Percentiles rank a stretch among this genome's conserved stretches.
Evolutionary conservation across 164 flowering plant species (phyloP).

Genomic region (Nymphaea thermarum): DNA sequence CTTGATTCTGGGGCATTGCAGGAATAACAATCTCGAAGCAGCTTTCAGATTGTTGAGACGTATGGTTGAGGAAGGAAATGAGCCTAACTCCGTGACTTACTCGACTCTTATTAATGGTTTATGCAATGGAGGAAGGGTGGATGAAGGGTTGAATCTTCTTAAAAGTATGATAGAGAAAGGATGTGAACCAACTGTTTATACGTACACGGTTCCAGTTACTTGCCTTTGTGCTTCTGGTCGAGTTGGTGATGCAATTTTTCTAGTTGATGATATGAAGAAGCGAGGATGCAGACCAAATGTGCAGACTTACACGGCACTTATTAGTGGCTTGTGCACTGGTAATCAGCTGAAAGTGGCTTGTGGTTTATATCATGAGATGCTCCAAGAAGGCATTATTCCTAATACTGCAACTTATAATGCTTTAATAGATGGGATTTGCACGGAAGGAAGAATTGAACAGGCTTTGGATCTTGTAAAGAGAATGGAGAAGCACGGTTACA

Average conservation of each 20-base stretch:
- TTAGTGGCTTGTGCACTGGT: conserved; percentile 43
- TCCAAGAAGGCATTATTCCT: conserved; percentile 44
- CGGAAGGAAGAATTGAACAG: conserved; percentile 19
- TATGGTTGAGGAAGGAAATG: conserved; percentile 54
- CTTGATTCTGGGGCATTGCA: conserved; percentile 68
- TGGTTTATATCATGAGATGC: conserved; percentile 63
- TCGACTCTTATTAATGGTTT: conserved; percentile 59
- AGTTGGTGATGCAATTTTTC: conserved; percentile 35
- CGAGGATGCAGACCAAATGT: conserved; percentile 54
- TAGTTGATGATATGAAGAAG: conserved; percentile 40
- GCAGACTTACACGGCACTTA: conserved; percentile 62
- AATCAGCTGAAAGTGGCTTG: conserved; percentile 37
- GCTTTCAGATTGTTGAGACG: conserved; percentile 44
- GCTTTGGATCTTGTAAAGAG: conserved; percentile 43
- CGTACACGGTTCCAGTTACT: conserved; percentile 52
- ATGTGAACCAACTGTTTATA: conserved; percentile 55
- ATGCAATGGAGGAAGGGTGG: conserved; percentile 46
- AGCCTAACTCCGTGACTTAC: conserved; percentile 61
- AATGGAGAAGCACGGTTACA: conserved; percentile 32
- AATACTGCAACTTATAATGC: conserved; percentile 54
- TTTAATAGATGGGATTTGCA: conserved; percentile 50
- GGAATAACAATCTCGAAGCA: conserved; percentile 35
- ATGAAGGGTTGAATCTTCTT: conserved; percentile 55
- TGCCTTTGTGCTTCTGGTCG: conserved; percentile 42
- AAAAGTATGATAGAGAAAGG: conserved; percentile 54